phyloP scores from a whole-genome alignment of 192 early-diverging fungal species.

The Podila clonocystis region DNA sequence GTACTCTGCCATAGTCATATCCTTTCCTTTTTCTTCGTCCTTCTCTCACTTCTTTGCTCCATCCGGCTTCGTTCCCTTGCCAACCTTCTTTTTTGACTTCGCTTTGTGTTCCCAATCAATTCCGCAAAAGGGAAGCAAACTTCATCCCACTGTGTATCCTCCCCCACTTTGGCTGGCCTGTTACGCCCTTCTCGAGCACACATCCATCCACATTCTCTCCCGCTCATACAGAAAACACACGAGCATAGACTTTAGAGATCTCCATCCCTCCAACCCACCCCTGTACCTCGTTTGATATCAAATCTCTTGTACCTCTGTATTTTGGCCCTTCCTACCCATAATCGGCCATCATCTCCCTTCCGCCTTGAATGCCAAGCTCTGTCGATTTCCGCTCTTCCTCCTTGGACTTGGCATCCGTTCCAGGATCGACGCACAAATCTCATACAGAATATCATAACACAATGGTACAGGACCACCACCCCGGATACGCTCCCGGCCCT shows the following conservation, averaged over 20 bases:
- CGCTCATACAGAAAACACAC: neutral
- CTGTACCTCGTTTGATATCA: neutral
- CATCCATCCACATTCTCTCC: neutral
- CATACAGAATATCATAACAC: neutral
- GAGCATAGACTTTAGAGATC: neutral
- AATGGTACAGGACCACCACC: neutral
- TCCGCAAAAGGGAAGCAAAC: conserved; percentile 54
- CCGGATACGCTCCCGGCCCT: neutral
- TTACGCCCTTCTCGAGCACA: conserved; percentile 1
- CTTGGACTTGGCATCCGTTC: conserved; percentile 21
- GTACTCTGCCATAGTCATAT: neutral
- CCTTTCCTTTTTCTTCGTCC: neutral
- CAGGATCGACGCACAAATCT: neutral
- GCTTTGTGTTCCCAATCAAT: conserved; percentile 33
- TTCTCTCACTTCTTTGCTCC: neutral
- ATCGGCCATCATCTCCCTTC: conserved; percentile 1
- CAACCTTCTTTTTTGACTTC: conserved; percentile 6
- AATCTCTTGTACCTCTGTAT: neutral
- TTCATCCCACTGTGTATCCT: conserved; percentile 5
- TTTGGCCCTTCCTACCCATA: conserved; percentile 9
- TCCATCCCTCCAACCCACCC: neutral
- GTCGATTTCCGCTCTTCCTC: conserved; percentile 2
- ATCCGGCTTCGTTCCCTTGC: conserved; percentile 1
- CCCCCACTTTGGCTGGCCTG: conserved; percentile 22
- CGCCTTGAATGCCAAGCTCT: conserved; percentile 48